Base-by-base conservation (phyloP, 2,329 filamentous ascomycete genomes). In the Periconia sp. region DNA sequence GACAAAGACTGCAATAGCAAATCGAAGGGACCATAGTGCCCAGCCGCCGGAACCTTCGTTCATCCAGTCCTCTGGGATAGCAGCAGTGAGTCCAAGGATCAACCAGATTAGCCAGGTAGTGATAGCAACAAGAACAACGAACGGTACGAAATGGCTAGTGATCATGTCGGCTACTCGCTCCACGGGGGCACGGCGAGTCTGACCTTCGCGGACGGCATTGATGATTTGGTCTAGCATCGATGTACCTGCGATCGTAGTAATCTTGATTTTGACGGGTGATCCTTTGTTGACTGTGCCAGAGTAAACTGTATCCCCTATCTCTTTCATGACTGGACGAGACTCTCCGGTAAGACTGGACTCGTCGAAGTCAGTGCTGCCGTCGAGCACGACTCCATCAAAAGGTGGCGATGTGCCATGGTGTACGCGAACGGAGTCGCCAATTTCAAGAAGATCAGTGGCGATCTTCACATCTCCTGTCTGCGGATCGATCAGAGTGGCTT, bases 281-380 rank as follows among this genome's bases (percentile, higher is more conserved):
- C 78, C 84, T 59, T 86, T 86, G 70, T 92, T 92, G 63, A 91
- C 77, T 0, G 88, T 91, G 12, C 88, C 88, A 0, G 87, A 82
- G 56, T 80, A 91, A 2, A 91, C 83, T 12, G 75, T 72, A 45
- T 89, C 87, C 3, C 83, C 85, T 2, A 73, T 56, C 0, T 36
- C 49, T 70, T 92, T 92, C 58, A 77, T 78, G 41, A 91, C 81
- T 0, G 80, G 80, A 5, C 80, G 78, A 11, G 87, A 87, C 69
- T 92, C 88, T 38, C 88, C 88, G 2, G 92, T 96, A 47, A 97
- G 76, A 49, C 90, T 95, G 9, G 90, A 92, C 67, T 97, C 92
- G 61, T 96, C 90, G 59, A 96, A 96, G 36, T 76, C 68, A 79
- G 83, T 78, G 3, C 82, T 85, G 2, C 71, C 69, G 16, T 72